These are phyloP conservation scores for Metschnikowia amazonensis DNA, from an alignment of 805 yeast genomes.

Conservation along the genomic window DNA sequence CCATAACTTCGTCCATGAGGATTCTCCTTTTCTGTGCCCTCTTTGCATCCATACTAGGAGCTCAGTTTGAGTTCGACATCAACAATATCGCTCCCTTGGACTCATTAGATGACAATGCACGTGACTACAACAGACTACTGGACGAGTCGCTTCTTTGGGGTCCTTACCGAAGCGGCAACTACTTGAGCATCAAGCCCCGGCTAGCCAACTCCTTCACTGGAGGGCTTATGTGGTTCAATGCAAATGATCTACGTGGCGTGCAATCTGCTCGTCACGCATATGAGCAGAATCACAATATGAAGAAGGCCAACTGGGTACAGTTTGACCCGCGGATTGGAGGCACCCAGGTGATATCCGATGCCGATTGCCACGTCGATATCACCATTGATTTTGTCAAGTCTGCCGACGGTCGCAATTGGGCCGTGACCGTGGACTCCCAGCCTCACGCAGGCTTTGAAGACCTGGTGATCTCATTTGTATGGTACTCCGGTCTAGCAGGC, in stretches of 20 bases:
- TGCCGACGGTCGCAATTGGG: slow-evolving; percentile 75
- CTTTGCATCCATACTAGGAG: background rate
- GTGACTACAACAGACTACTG: slow-evolving; percentile 1
- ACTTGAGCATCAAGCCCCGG: slow-evolving; percentile 82
- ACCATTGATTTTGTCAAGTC: slow-evolving; percentile 74
- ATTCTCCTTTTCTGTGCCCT: slow-evolving; percentile 4
- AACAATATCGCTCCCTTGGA: slow-evolving; percentile 7
- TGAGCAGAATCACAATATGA: slow-evolving; percentile 66
- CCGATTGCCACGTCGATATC: slow-evolving; percentile 56
- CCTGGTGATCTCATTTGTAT: slow-evolving; percentile 60
- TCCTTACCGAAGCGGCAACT: slow-evolving; percentile 83
- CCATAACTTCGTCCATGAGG: background rate
- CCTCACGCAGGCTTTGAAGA: slow-evolving; percentile 51
- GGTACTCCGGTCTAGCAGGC: slow-evolving; percentile 71
- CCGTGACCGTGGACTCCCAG: slow-evolving; percentile 59
- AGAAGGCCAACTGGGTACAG: slow-evolving; percentile 76
- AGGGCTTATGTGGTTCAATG: slow-evolving; percentile 87
- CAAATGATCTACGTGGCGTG: slow-evolving; percentile 53
- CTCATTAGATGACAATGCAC: background rate
- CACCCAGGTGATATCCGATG: slow-evolving; percentile 66
- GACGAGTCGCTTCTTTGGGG: slow-evolving; percentile 63
- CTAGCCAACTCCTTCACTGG: slow-evolving; percentile 69
- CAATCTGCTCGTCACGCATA: slow-evolving; percentile 66
- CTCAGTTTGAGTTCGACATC: slow-evolving; percentile 14
- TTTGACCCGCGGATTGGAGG: slow-evolving; percentile 92